These are phyloP conservation scores for Articulospora tetracladia DNA, from an alignment of 495 filamentous ascomycete genomes.

Conservation along the genomic window DNA sequence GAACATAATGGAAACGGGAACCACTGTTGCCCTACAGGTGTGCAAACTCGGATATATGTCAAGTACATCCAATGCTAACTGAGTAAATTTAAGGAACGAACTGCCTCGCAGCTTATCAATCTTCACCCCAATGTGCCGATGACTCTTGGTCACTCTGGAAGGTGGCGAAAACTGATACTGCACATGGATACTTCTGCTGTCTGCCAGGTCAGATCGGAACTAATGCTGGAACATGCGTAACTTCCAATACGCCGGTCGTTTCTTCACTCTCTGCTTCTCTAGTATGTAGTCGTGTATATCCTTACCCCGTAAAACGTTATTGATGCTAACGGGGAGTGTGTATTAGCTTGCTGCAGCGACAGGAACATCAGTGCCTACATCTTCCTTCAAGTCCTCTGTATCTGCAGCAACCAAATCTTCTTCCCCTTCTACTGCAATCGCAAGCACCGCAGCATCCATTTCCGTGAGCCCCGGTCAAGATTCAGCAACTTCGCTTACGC, in stretches of 20 bases:
- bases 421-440: not conserved
- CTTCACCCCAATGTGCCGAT: constrained; percentile 12
- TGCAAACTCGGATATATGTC: not conserved
- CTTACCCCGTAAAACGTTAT: not conserved
- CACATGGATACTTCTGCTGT: constrained; percentile 14
- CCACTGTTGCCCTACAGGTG: constrained; percentile 15
- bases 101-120: constrained; percentile 1
- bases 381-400: not conserved
- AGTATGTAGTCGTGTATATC: not conserved
- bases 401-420: not conserved
- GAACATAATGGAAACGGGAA: not conserved
- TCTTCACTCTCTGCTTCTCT: constrained; percentile 8
- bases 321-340: not conserved
- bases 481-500: not conserved
- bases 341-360: not conserved
- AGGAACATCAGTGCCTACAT: not conserved
- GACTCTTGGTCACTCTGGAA: constrained; percentile 13
- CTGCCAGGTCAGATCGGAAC: constrained; percentile 15
- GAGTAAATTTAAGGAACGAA: not conserved
- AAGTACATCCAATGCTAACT: not conserved
- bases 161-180: not conserved
- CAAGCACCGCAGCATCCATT: not conserved
- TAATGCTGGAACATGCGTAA: constrained; percentile 9
- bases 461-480: not conserved
- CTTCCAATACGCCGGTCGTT: constrained; percentile 6